A percentile compares a stretch with the other conserved stretches of the same genome.
phyloP scores from a whole-genome alignment of 1,139 yeast genomes.

The Blastobotrys elegans region DNA sequence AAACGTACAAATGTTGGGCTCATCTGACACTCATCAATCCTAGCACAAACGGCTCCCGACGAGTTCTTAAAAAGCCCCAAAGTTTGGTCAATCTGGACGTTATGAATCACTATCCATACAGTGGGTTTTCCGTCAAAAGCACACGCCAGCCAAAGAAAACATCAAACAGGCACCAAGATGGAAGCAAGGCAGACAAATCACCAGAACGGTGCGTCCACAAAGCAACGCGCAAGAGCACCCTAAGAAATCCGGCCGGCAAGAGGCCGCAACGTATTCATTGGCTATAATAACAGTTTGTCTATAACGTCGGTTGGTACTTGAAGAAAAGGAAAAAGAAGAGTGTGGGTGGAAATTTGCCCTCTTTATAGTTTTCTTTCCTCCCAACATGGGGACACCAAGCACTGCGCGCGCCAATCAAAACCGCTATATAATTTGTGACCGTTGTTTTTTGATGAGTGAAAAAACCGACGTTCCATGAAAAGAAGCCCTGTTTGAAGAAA shows the following conservation, averaged over 20 bases:
- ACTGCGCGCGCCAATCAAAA: too few species aligned
- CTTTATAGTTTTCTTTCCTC: too few species aligned
- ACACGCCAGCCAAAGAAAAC: too few species aligned
- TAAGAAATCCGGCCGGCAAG: background rate
- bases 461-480: too few species aligned
- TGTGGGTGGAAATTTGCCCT: slow-evolving; percentile 11
- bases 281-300: slow-evolving; percentile 22
- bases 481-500: too few species aligned
- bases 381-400: too few species aligned
- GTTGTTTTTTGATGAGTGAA: too few species aligned
- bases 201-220: background rate
- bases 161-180: background rate
- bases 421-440: too few species aligned
- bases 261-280: background rate
- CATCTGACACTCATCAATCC: slow-evolving; percentile 59
- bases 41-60: slow-evolving; percentile 40
- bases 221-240: background rate
- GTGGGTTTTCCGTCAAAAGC: too few species aligned
- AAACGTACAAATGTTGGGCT: slow-evolving; percentile 41
- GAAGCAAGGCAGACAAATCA: background rate
- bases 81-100: slow-evolving; percentile 40
- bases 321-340: slow-evolving; percentile 11
- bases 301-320: slow-evolving; percentile 14
- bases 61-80: slow-evolving; percentile 50
- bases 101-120: slow-evolving; percentile 40